Conservation (phyloP, 2,329 filamentous ascomycete genomes). For the Claviceps spartinae region DNA sequence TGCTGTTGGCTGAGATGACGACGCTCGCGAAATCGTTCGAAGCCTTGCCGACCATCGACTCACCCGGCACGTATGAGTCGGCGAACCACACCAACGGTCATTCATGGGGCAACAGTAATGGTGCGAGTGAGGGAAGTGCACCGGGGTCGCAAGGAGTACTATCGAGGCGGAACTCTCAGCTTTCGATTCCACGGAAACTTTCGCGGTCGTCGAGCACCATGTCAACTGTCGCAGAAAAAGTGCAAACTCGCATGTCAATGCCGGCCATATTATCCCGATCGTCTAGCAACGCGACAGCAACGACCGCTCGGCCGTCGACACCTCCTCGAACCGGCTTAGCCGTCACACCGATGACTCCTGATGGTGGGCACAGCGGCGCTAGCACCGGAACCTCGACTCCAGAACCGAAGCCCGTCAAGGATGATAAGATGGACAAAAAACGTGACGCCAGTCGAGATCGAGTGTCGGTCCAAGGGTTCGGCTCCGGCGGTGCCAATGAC, state of each 20-base stretch:
- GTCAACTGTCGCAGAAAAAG: slow-evolving; percentile 39
- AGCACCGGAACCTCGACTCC: slow-evolving; percentile 25
- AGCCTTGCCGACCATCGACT: slow-evolving; percentile 61
- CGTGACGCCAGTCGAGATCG: slow-evolving; percentile 39
- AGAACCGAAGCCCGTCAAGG: slow-evolving; percentile 24
- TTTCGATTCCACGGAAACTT: slow-evolving; percentile 24
- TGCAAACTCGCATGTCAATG: slow-evolving; percentile 67
- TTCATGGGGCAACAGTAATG: slow-evolving; percentile 20
- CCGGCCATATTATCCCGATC: slow-evolving; percentile 45
- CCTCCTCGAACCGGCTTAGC: slow-evolving; percentile 35
- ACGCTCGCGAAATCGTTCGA: slow-evolving; percentile 60
- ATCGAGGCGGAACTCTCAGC: slow-evolving; percentile 43
- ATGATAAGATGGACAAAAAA: slow-evolving; percentile 26
- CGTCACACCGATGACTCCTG: slow-evolving; percentile 34
- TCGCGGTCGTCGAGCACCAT: slow-evolving; percentile 44
- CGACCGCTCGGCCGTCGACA: slow-evolving; percentile 36
- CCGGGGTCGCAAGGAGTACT: slow-evolving; percentile 17
- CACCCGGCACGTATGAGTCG: slow-evolving; percentile 44
- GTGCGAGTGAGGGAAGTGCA: slow-evolving; percentile 21
- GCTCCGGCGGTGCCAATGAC: slow-evolving; percentile 57
- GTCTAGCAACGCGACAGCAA: slow-evolving; percentile 30
- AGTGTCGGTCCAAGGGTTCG: slow-evolving; percentile 59
- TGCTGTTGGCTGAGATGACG: slow-evolving; percentile 63
- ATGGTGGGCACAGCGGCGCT: slow-evolving; percentile 27
- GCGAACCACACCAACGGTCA: slow-evolving; percentile 27